These are phyloP conservation scores for Peniophora sp. DNA, from an alignment of 1,284 basidiomycete genomes.

Conservation along the genomic window DNA sequence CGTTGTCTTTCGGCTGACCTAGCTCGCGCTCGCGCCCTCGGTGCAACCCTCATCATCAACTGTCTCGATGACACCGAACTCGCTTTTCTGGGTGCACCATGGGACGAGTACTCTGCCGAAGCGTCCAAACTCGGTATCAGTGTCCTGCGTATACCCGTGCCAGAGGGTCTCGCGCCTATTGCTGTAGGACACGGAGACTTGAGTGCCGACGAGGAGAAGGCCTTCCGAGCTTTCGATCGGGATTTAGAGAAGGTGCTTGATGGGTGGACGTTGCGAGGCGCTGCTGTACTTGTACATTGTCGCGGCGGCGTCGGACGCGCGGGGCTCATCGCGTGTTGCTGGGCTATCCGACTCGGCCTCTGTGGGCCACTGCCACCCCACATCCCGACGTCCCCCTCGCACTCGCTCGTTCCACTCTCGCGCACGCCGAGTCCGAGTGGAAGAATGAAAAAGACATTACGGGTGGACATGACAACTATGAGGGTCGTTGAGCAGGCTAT, in stretches of 20 bases:
- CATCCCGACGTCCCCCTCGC: slow-evolving; percentile 4
- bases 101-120: slow-evolving; percentile 64
- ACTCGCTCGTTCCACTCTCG: background rate
- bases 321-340: slow-evolving; percentile 87
- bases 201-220: too few species aligned
- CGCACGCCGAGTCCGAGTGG: background rate
- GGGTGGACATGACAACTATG: slow-evolving; percentile 40
- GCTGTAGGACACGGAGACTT: slow-evolving; percentile 15
- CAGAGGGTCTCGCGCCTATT: slow-evolving; percentile 83
- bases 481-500: slow-evolving; percentile 70
- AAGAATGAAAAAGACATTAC: slow-evolving; percentile 4
- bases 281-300: slow-evolving; percentile 83
- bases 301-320: slow-evolving; percentile 93
- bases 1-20: slow-evolving; percentile 79
- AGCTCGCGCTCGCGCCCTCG: slow-evolving; percentile 65
- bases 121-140: slow-evolving; percentile 67
- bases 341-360: slow-evolving; percentile 89
- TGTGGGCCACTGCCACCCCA: slow-evolving; percentile 54
- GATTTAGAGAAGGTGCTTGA: slow-evolving; percentile 68
- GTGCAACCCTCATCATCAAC: slow-evolving; percentile 83
- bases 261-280: slow-evolving; percentile 70
- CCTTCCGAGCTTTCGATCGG: slow-evolving; percentile 56
- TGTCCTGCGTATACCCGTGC: slow-evolving; percentile 77
- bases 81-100: slow-evolving; percentile 75
- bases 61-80: slow-evolving; percentile 88